Evolutionary conservation across 139 green algal genomes (phyloP), one percentile per base, ranked within the genome.

Genomic region (Chlamydomonas sp.): DNA sequence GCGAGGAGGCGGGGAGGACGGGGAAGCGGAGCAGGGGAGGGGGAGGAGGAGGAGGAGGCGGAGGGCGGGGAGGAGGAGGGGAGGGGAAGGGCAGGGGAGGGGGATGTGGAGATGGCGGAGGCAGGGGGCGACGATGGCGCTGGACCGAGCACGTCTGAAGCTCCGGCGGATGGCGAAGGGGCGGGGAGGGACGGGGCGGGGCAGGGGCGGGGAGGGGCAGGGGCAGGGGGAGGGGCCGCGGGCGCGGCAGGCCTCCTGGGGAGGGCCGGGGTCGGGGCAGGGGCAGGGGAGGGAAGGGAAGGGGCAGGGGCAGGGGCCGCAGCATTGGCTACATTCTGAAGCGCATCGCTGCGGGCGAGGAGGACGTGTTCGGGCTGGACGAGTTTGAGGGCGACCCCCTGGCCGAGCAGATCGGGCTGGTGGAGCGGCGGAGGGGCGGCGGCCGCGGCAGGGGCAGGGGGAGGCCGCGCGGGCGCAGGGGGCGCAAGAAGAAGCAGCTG

Each of bases 361-460:
- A 58, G 17, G 72, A 71, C 75, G 72, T 91, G 0, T 94, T 95
- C 87, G 93, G 93, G 0, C 90, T 90, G 4, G 81, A 79, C 6
- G 84, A 92, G 76, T 90, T 95, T 0, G 93, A 95, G 88, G 86
- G 94, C 80, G 92, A 95, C 15, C 80, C 72, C 8, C 78, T 96
- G 75, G 94, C 94, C 66, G 90, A 93, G 69, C 61, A 91, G 76
- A n/a, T 96, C 59, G 94, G 93, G 15, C 73, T 94, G 68, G 73
- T 80, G 71, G 85, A 77, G 83, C 62, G 31, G 31, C 60, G 57
- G 77, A 63, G 88, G 86, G 17, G 78, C 86, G 15, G 77, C 88
- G 78, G 63, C 68, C 49, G 17, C 31, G 58, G 63, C 12, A 63
- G 59, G 69, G 57, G 84, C 14, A 76, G 80, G 84, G 79, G 20